Evolutionary conservation across 257 asterid genomes (phyloP), one percentile per base, ranked within the genome.

Genomic region (Rauvolfia tetraphylla): DNA sequence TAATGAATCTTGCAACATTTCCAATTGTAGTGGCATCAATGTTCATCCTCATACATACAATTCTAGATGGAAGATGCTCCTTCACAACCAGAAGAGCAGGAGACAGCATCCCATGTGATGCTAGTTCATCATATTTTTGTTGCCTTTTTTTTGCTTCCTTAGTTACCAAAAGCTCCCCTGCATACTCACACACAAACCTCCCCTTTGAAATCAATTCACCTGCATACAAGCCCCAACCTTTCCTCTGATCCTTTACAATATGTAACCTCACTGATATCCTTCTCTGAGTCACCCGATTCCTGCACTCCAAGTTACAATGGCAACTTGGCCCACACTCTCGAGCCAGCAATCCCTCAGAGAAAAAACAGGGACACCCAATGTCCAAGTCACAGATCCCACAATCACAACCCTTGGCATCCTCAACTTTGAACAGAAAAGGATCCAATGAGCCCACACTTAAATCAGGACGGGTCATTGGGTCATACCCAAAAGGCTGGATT

Each of bases 301-400:
- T 85, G 18, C 98, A 92, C 39, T 49, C 88, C 80, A 80, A 44
- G 34, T 71, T 89, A 72, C 96, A 92, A 38, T 51, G 9, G 65
- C 98, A 94, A 68, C 92, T 83, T 73, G 95, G 97, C 31, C 98
- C 98, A 70, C 98, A 92, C 79, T 93, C 98, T 77, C 75, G 75
- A 71, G 76, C 72, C 82, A 80, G 81, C 74, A 48, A 72, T 70
- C 74, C 86, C 53, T 62, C 81, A 29, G 75, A 75, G 44, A 68
- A 83, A 76, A 74, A 68, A 87, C 97, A 94, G 51, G 87, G 84
- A 49, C 88, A 89, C 15, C 67, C 77, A 4, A 42, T n/a, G 54
- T 49, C 89, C 59, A 42, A 87, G 49, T 84, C 83, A 75, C 90
- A 88, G 18, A 57, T 66, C 18, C 75, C 80, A 81, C 97, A 95